Base-by-base conservation (phyloP, 2,329 filamentous ascomycete species). In the Talaromyces sp. region DNA sequence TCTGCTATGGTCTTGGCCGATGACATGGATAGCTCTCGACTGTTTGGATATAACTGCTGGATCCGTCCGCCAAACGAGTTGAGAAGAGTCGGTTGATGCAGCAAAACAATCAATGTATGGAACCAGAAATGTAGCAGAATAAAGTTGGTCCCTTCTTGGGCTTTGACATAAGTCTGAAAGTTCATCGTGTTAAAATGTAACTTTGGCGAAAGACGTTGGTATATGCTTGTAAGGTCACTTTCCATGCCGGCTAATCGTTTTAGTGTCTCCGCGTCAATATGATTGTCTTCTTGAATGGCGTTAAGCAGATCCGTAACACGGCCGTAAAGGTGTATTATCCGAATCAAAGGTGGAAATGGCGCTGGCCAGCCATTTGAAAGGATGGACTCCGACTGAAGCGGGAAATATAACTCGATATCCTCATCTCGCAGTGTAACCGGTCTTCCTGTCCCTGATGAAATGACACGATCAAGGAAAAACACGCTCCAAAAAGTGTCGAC, bases 1-100 rank as follows among this genome's bases (percentile, higher is more conserved):
- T 96, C 92, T 38, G 91, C 92, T 67, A 96, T 95, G 0, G 92
- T 96, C 79, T 96, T 96, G 13, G 92, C 93, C 27, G 91, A 94
- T 15, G 91, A 93, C 89, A 94, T 93, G 67, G 91, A 92, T 5
- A 88, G 72, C 74, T 95, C 91, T 64, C 91, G 88, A 69, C 91
- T 95, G 72, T 95, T 91, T 0, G 90, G 87, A 43, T 92, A 87
- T 0, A 96, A 82, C 64, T 92, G 89, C 59, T 91, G 84, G 62
- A 90, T 88, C 25, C 82, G 81, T 2, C 85, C 86, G 69, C 88
- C 87, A 65, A 95, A 93, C 0, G 90, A 91, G 58, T 92, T 90
- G 62, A 96, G 81, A 1, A 96, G 80, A 0, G 91, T 94, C 0
- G 92, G 92, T 69, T 94, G 91, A 72, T 96, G 91, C 5, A 96